These are phyloP conservation scores for Penicillium sclerotiorum DNA, from an alignment of 2,329 filamentous ascomycete species.

Conservation along the genomic window DNA sequence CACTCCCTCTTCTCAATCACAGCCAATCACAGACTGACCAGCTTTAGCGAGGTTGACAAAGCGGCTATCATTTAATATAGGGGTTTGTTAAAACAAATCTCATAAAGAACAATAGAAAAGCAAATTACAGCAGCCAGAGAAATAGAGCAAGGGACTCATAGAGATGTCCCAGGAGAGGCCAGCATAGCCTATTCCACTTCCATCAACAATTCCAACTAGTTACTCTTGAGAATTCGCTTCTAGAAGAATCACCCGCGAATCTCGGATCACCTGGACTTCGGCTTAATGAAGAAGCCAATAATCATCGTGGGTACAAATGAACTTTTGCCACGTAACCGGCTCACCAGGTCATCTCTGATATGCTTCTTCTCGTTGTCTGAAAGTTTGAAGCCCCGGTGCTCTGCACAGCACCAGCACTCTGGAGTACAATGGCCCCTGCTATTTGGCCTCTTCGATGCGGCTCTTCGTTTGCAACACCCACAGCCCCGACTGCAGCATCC, in stretches of 20 bases:
- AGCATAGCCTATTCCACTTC: no score
- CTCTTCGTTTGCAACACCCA: background rate
- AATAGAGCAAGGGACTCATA: no score
- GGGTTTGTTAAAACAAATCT: no score
- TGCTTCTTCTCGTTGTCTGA: background rate
- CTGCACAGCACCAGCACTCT: background rate
- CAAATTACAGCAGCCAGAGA: no score
- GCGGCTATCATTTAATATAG: background rate
- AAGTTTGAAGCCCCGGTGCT: background rate
- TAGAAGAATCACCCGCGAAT: no score
- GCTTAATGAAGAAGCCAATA: background rate
- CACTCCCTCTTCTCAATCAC: background rate
- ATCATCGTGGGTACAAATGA: background rate
- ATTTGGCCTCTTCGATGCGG: background rate
- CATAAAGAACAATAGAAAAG: no score
- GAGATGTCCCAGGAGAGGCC: no score
- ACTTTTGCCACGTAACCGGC: background rate
- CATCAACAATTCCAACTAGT: no score
- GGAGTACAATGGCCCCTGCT: background rate
- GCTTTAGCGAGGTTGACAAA: background rate
- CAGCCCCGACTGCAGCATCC: background rate
- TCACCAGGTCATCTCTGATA: background rate
- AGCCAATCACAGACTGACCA: background rate
- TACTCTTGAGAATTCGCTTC: no score
- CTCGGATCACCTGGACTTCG: background rate